phyloP scores from a whole-genome alignment of 176 grass and related monocot species.

The maize (Zea mays) region Zm-B73-REFERENCE-NAM-5.0 NC_050103.1:173019001-173019500 shows the following conservation, averaged over 20 bases:
- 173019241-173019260: not conserved
- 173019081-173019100: slow-evolving; percentile 91
- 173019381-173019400: not conserved
- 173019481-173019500: too few species aligned
- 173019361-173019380: not conserved
- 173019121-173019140: slow-evolving; percentile 35
- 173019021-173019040: slow-evolving; percentile 88
- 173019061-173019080: slow-evolving; percentile 94
- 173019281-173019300: not conserved
- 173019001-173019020: slow-evolving; percentile 20
- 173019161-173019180: not conserved
- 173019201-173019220: not conserved
- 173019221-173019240: not conserved
- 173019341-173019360: not conserved
- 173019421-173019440: not conserved
- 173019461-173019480: too few species aligned
- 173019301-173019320: not conserved
- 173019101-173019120: slow-evolving; percentile 98
- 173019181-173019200: not conserved
- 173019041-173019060: slow-evolving; percentile 98
- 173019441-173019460: not conserved
- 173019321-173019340: not conserved
- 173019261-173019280: not conserved
- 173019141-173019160: slow-evolving; percentile 26
- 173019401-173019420: not conserved